Conservation (phyloP, 306 rosid species). For the Castanopsis chinensis region DNA sequence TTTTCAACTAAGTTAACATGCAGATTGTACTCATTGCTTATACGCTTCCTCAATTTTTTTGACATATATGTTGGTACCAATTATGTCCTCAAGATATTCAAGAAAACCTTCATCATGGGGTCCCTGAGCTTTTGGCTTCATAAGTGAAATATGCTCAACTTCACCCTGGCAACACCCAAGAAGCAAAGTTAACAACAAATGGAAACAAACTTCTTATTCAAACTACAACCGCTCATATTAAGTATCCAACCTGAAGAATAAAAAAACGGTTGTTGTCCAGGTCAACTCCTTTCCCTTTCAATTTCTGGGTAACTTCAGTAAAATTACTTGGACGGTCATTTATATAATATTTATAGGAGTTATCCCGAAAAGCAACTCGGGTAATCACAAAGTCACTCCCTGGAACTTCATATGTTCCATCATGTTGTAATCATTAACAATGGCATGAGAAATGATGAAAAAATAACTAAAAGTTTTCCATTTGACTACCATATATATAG, state of each 20-base stretch:
- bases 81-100: too few relatives aligned
- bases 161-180: conserved; percentile 65
- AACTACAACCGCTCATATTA: background rate
- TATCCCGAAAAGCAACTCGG: conserved; percentile 82
- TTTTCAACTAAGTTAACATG: too few relatives aligned
- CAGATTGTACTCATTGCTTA: too few relatives aligned
- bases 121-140: too few relatives aligned
- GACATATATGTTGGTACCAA: too few relatives aligned
- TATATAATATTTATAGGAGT: conserved; percentile 85
- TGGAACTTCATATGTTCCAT: conserved; percentile 67
- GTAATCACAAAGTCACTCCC: conserved; percentile 85
- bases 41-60: too few relatives aligned
- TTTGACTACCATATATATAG: background rate
- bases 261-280: conserved; percentile 76
- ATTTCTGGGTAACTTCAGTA: too few relatives aligned
- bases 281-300: too few relatives aligned
- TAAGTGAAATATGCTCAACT: conserved; percentile 53
- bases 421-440: conserved; percentile 46
- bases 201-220: conserved; percentile 4
- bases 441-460: conserved; percentile 1
- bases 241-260: conserved; percentile 75
- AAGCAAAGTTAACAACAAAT: conserved; percentile 21
- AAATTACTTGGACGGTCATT: conserved; percentile 61
- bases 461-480: background rate
- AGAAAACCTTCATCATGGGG: too few relatives aligned